Percentiles rank a stretch among this genome's conserved stretches.
phyloP scores from a whole-genome alignment of 371 early-diverging fungal genomes.

The Apophysomyces sp. region DNA sequence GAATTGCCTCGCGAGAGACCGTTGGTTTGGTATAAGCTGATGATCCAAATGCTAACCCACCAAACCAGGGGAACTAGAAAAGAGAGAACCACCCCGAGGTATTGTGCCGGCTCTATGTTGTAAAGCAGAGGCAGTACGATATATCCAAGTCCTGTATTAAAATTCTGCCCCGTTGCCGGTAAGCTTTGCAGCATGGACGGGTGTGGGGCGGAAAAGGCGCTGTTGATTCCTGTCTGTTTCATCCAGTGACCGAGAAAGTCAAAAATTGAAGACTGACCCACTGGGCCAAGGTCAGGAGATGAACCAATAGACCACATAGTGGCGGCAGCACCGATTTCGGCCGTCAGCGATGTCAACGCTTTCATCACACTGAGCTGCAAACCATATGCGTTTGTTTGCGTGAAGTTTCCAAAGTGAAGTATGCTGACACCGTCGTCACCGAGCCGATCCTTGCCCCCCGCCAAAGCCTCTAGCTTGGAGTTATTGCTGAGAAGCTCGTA shows the following conservation, averaged over 20 bases:
- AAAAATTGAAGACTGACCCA: not conserved
- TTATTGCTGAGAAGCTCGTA: constrained; percentile 5
- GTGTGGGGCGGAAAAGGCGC: not conserved
- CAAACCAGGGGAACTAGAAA: constrained; percentile 11
- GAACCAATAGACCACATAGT: too few species aligned
- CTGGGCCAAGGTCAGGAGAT: too few species aligned
- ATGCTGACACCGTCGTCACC: too few species aligned
- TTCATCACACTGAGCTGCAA: constrained; percentile 5
- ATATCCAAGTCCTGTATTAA: not conserved
- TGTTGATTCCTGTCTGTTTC: not conserved
- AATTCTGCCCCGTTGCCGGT: not conserved
- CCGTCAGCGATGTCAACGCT: not conserved
- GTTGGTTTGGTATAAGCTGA: constrained; percentile 13
- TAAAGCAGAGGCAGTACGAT: not conserved
- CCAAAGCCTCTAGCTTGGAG: not conserved
- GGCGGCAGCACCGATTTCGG: not conserved
- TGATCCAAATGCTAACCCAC: constrained; percentile 15
- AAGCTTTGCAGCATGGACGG: too few species aligned
- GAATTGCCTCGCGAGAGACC: constrained; percentile 19
- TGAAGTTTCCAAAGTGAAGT: not conserved
- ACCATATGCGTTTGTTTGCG: constrained; percentile 9
- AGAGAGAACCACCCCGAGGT: constrained; percentile 3
- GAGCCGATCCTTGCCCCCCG: too few species aligned
- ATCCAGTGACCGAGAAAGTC: not conserved
- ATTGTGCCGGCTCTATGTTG: constrained; percentile 7